Conservation (phyloP, 2,329 filamentous ascomycete genomes). For the Fusarium decemcellulare region DNA sequence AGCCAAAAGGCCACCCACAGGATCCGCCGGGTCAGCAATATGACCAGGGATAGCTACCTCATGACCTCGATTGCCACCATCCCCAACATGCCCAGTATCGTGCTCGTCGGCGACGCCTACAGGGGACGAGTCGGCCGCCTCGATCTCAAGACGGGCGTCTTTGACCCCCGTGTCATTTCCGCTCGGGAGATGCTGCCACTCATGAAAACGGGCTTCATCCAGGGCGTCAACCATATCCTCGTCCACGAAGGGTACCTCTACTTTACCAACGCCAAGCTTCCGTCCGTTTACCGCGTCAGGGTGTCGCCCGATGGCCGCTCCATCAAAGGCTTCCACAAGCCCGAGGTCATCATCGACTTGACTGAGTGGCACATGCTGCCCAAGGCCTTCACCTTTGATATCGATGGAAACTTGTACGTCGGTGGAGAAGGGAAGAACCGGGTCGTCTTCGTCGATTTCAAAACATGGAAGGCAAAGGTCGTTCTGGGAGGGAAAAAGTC, state of each 20-base stretch:
- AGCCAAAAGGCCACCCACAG: not conserved
- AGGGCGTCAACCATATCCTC: slow-evolving; percentile 21
- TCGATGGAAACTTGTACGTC: slow-evolving; percentile 19
- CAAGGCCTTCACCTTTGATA: slow-evolving; percentile 18
- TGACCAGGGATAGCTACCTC: slow-evolving; percentile 13
- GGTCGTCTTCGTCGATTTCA: slow-evolving; percentile 1
- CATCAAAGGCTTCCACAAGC: not conserved
- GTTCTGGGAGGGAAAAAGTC: slow-evolving; percentile 1
- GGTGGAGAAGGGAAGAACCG: slow-evolving; percentile 3
- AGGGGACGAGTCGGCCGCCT: slow-evolving; percentile 23
- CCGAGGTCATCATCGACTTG: slow-evolving; percentile 14
- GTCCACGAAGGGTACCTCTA: slow-evolving; percentile 15
- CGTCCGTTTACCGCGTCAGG: slow-evolving; percentile 3
- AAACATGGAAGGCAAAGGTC: not conserved
- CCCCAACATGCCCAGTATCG: slow-evolving; percentile 15
- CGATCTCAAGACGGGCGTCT: slow-evolving; percentile 18
- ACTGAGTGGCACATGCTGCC: not conserved
- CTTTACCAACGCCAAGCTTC: slow-evolving; percentile 8
- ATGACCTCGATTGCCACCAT: slow-evolving; percentile 27
- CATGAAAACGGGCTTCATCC: not conserved
- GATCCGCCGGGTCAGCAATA: slow-evolving; percentile 25
- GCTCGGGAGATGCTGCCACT: slow-evolving; percentile 1
- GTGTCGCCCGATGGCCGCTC: not conserved
- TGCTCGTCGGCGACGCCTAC: slow-evolving; percentile 30
- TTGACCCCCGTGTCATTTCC: slow-evolving; percentile 19